Percentiles rank a stretch among this genome's conserved stretches.
phyloP scores from a whole-genome alignment of 2,329 filamentous ascomycete genomes.

The Ophiostoma ulmi region DNA sequence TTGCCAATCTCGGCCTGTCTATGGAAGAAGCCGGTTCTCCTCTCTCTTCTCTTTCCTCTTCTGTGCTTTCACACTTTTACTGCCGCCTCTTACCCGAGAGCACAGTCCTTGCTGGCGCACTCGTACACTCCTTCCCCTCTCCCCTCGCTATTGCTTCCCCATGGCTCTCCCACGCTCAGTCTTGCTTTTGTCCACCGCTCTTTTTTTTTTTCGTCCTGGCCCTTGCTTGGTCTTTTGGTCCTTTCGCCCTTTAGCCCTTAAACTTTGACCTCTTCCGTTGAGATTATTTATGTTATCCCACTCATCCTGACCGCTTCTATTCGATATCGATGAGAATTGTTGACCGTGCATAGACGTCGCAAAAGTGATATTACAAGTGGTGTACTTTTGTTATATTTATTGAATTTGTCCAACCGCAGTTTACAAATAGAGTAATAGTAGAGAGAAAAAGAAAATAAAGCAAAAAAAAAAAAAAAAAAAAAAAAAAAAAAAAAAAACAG shows the following conservation, averaged over 20 bases:
- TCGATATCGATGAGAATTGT: background rate
- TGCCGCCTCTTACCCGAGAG: background rate
- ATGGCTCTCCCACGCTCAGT: background rate
- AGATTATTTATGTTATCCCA: background rate
- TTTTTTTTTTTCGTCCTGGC: background rate
- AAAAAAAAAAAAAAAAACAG: background rate
- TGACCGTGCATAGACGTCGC: background rate
- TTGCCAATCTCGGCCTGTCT: background rate
- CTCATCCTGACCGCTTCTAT: background rate
- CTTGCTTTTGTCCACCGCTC: conserved; percentile 2
- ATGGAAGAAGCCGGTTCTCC: background rate
- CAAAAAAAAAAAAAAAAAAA: background rate
- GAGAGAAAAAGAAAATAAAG: background rate
- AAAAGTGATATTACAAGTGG: too few species aligned
- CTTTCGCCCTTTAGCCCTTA: background rate
- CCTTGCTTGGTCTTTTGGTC: background rate
- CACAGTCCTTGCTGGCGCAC: background rate
- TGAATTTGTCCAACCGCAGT: background rate
- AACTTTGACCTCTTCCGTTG: background rate
- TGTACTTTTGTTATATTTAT: background rate
- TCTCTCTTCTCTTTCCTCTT: background rate
- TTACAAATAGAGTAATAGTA: background rate
- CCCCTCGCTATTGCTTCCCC: background rate
- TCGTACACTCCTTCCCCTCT: background rate
- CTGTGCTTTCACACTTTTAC: background rate